Percentiles rank a stretch among this genome's conserved stretches.
phyloP scores from a whole-genome alignment of 2,329 filamentous ascomycete genomes.

The Aspergillus sp. region DNA sequence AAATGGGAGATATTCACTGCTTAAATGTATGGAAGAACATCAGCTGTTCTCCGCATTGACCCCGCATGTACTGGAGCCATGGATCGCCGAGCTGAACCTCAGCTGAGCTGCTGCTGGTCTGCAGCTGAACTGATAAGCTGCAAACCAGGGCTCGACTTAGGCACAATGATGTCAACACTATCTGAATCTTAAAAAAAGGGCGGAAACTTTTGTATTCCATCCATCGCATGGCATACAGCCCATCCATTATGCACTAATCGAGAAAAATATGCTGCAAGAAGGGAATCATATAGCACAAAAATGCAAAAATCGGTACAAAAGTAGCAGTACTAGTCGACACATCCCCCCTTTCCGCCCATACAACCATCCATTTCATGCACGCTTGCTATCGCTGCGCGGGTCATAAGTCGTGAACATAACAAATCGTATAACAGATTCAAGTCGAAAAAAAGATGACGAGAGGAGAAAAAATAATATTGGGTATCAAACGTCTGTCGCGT shows the following conservation, averaged over 20 bases:
- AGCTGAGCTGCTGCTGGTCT: too few relatives aligned
- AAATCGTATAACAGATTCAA: background rate
- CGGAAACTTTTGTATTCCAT: background rate
- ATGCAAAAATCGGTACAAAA: background rate
- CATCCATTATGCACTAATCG: background rate
- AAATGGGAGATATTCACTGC: background rate
- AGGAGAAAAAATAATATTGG: slow-evolving; percentile 10
- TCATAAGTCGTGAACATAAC: slow-evolving; percentile 16
- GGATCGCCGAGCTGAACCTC: background rate
- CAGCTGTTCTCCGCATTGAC: background rate
- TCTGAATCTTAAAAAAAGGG: background rate
- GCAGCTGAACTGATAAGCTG: too few relatives aligned
- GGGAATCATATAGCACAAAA: slow-evolving; percentile 4
- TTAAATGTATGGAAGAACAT: background rate
- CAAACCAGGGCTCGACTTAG: background rate
- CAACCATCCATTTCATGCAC: slow-evolving; percentile 8
- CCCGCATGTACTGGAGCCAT: background rate
- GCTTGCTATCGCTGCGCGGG: background rate
- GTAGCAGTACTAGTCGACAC: background rate
- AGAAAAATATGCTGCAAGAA: slow-evolving; percentile 1
- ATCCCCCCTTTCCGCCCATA: slow-evolving; percentile 12
- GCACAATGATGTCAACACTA: background rate
- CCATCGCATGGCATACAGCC: background rate
- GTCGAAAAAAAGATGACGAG: background rate
- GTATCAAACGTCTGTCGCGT: slow-evolving; percentile 4